Evolutionary conservation across 305 asterid species (phyloP).

Genomic region (Rubia peregrina): DNA sequence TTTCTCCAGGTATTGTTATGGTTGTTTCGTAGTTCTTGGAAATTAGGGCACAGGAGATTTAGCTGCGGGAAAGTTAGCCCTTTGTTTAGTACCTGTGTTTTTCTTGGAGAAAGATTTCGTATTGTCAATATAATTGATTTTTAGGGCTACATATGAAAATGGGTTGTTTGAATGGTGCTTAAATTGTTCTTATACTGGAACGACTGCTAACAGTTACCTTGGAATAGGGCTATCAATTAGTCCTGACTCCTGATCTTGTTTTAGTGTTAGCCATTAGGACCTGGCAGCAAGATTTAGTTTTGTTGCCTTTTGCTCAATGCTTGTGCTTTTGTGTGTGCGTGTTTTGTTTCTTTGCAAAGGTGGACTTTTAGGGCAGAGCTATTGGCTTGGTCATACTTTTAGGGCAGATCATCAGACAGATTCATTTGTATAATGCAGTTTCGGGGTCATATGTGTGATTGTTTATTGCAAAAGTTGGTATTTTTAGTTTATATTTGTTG

Average conservation of each 20-base stretch:
- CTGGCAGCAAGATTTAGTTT: background rate
- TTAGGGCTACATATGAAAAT: background rate
- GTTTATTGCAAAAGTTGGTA: background rate
- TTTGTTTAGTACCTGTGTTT: background rate
- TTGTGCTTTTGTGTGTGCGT: background rate
- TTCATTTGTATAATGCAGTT: background rate
- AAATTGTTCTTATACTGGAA: background rate
- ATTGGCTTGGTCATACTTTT: background rate
- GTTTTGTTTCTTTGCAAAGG: background rate
- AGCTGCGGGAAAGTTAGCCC: background rate
- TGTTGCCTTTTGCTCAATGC: background rate
- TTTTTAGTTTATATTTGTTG: background rate
- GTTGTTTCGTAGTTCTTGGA: background rate
- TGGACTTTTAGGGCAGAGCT: background rate
- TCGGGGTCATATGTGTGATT: background rate
- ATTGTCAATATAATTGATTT: background rate
- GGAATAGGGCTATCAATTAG: background rate
- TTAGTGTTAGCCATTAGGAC: background rate
- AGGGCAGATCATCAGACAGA: background rate
- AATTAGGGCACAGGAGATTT: slow-evolving; percentile 1
- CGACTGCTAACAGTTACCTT: background rate
- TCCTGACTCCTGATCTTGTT: background rate
- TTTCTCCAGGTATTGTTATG: background rate
- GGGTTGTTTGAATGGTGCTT: background rate
- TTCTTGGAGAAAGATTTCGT: background rate